These are phyloP conservation scores for Mallotus repandus DNA, from an alignment of 441 rosid species.

Conservation along the genomic window DNA sequence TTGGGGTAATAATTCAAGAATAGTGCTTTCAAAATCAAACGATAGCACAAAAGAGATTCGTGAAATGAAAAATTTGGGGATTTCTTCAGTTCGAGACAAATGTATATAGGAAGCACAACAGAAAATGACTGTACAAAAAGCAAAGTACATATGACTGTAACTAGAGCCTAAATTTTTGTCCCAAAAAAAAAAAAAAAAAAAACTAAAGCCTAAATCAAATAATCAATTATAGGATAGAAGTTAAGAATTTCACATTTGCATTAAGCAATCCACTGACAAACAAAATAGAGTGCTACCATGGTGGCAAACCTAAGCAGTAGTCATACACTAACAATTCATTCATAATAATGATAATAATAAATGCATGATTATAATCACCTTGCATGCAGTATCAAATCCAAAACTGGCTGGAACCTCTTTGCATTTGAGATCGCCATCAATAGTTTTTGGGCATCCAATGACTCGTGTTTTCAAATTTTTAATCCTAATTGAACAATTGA, in stretches of 20 bases:
- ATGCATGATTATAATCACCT: slow-evolving; percentile 42
- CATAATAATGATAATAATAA: not conserved
- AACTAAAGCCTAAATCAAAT: no score
- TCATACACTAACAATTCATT: not conserved
- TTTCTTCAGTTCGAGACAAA: not conserved
- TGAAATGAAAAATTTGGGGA: not conserved
- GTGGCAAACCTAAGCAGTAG: not conserved
- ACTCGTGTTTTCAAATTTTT: slow-evolving; percentile 85
- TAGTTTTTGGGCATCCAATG: slow-evolving; percentile 99
- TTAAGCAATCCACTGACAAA: no score
- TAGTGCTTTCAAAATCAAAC: not conserved
- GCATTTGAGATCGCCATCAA: slow-evolving; percentile 98
- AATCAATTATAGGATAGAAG: no score
- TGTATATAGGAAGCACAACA: not conserved
- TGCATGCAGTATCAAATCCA: slow-evolving; percentile 99
- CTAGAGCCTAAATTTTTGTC: not conserved
- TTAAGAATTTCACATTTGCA: no score
- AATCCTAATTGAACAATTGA: slow-evolving; percentile 41
- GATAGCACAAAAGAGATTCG: not conserved
- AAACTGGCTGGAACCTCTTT: slow-evolving; percentile 97
- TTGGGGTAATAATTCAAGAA: not conserved
- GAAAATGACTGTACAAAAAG: not conserved
- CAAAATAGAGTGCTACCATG: not conserved
- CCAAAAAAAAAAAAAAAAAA: no score
- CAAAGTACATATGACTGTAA: not conserved